Evolutionary conservation across 1,284 basidiomycete genomes (phyloP).

Genomic region (Erythrobasidium hasegawianum): DNA sequence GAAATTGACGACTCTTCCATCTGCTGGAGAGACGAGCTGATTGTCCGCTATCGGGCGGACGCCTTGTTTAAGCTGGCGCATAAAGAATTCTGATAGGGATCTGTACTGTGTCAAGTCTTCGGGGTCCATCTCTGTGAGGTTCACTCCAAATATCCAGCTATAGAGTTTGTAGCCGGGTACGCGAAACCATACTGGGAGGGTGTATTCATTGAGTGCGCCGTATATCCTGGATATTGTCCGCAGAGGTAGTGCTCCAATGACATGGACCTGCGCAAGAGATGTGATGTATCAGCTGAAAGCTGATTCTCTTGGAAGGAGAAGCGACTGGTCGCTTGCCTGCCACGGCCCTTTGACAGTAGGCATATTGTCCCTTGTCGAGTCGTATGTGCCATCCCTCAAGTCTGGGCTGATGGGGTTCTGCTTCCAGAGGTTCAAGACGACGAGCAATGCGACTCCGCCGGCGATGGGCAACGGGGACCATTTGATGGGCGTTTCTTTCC

Average conservation of each 20-base stretch:
- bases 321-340: constrained; percentile 63
- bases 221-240: constrained; percentile 90
- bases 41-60: constrained; percentile 69
- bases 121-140: constrained; percentile 83
- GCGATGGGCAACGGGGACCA: constrained; percentile 95
- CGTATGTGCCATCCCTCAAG: constrained; percentile 46
- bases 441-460: constrained; percentile 79
- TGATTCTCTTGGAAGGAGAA: neutral
- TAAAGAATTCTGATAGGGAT: constrained; percentile 91
- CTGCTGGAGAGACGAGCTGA: constrained; percentile 81
- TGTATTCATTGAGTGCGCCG: constrained; percentile 82
- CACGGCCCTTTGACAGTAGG: constrained; percentile 83
- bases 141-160: constrained; percentile 82
- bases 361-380: constrained; percentile 63
- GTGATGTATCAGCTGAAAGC: neutral
- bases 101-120: constrained; percentile 63
- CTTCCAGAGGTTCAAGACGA: constrained; percentile 57
- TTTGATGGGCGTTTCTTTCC: constrained; percentile 81
- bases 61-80: constrained; percentile 78
- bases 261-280: constrained; percentile 67
- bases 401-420: constrained; percentile 29
- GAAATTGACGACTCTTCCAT: constrained; percentile 88
- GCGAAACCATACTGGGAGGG: constrained; percentile 86
- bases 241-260: constrained; percentile 88
- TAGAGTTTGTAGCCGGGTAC: constrained; percentile 84